Evolutionary conservation across 495 filamentous ascomycete species (phyloP).

Genomic region (Hapsidospora chrysogenum): DNA sequence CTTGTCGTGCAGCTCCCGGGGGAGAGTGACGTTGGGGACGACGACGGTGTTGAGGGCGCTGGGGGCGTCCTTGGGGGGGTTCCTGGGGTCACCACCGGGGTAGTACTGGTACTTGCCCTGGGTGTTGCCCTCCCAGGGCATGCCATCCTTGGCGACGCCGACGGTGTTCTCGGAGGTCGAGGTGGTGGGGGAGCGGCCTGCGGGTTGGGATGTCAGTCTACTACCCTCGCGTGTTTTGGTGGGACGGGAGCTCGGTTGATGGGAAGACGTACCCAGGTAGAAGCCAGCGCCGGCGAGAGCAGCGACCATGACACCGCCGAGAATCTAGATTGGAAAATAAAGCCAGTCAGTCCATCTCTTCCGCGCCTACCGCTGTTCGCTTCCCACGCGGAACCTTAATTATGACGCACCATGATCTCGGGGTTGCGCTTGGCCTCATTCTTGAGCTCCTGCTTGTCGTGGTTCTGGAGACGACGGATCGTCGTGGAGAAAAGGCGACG

Average conservation of each 20-base stretch:
- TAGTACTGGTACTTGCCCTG: constrained; percentile 79
- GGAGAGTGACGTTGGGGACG: constrained; percentile 79
- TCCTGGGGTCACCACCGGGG: constrained; percentile 66
- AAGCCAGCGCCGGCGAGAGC: constrained; percentile 77
- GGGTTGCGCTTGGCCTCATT: constrained; percentile 34
- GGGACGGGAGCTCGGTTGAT: background rate
- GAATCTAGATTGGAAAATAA: constrained; percentile 38
- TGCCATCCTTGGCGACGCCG: constrained; percentile 50
- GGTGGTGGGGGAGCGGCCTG: constrained; percentile 72
- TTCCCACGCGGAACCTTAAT: no score
- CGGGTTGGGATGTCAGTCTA: constrained; percentile 10
- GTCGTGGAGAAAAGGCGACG: constrained; percentile 30
- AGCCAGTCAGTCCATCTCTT: constrained; percentile 1
- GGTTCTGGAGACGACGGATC: constrained; percentile 20
- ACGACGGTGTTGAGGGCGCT: constrained; percentile 89
- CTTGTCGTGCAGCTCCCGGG: constrained; percentile 82
- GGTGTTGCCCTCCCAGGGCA: constrained; percentile 71
- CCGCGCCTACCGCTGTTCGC: no score
- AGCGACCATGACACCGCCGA: constrained; percentile 80
- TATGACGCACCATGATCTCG: constrained; percentile 30
- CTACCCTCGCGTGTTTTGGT: constrained; percentile 1
- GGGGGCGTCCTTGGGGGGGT: constrained; percentile 71
- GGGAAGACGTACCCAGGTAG: constrained; percentile 45
- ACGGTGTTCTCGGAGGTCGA: constrained; percentile 68
- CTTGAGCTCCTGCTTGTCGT: constrained; percentile 23